These are phyloP conservation scores for Raphanus hybrid DNA, from an alignment of 441 rosid species.

Conservation along the genomic window DNA sequence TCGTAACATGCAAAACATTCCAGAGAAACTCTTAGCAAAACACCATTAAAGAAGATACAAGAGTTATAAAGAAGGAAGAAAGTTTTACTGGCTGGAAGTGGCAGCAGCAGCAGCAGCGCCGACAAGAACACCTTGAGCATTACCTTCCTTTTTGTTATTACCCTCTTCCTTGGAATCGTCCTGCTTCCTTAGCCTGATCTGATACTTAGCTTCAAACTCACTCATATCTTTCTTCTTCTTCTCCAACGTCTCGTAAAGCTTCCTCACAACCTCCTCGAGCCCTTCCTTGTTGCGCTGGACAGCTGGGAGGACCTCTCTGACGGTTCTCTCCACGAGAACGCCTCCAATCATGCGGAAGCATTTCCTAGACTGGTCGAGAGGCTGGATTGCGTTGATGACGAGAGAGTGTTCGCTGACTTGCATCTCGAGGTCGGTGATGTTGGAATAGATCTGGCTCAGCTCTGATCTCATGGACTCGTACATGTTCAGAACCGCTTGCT, in stretches of 20 bases:
- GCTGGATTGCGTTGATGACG: slow-evolving; percentile 85
- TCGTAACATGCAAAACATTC: slow-evolving; percentile 33
- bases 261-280: slow-evolving; percentile 79
- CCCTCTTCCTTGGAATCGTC: slow-evolving; percentile 63
- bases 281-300: slow-evolving; percentile 92
- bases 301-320: slow-evolving; percentile 91
- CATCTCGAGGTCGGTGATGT: slow-evolving; percentile 94
- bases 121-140: slow-evolving; percentile 96
- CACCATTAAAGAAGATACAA: slow-evolving; percentile 11
- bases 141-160: slow-evolving; percentile 74
- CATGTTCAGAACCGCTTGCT: slow-evolving; percentile 72
- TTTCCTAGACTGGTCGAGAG: slow-evolving; percentile 77
- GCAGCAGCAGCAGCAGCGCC: slow-evolving; percentile 93
- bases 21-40: background rate
- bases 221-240: slow-evolving; percentile 83
- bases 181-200: slow-evolving; percentile 77
- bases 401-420: slow-evolving; percentile 88
- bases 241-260: slow-evolving; percentile 83
- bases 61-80: background rate
- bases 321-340: slow-evolving; percentile 90
- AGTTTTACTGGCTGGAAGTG: slow-evolving; percentile 50
- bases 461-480: slow-evolving; percentile 77
- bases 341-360: slow-evolving; percentile 97
- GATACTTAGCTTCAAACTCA: slow-evolving; percentile 80
- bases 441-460: slow-evolving; percentile 85